Conservation (phyloP, 345 rosid genomes). For the Ceriops tagal region DNA sequence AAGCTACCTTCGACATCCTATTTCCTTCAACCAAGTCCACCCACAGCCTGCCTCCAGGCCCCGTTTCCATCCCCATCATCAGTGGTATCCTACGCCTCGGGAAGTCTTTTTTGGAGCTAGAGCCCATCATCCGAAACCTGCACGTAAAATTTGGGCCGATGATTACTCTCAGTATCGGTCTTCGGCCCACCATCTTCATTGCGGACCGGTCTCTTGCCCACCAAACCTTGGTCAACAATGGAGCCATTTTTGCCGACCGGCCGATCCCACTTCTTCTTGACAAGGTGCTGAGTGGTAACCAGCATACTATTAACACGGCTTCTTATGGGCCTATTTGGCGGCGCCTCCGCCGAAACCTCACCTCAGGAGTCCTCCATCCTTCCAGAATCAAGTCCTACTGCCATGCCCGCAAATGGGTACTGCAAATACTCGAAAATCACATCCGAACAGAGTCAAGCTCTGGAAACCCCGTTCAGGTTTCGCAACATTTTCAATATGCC, state of each 20-base stretch:
- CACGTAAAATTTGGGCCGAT: conserved; percentile 11
- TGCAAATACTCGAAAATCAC: neutral
- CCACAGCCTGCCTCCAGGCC: conserved; percentile 17
- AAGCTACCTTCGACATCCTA: neutral
- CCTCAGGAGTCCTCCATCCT: conserved; percentile 23
- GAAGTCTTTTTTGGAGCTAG: neutral
- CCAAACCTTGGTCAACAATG: conserved; percentile 20
- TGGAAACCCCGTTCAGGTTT: conserved; percentile 11
- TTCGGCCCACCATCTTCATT: conserved; percentile 11
- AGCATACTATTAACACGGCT: neutral
- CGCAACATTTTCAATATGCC: conserved; percentile 7
- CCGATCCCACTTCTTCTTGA: neutral
- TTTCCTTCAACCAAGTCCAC: neutral
- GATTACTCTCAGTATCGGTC: conserved; percentile 13
- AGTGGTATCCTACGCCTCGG: conserved; percentile 7
- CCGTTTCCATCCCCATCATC: conserved; percentile 11
- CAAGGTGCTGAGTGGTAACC: neutral
- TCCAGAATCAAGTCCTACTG: conserved; percentile 12
- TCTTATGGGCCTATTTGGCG: conserved; percentile 24
- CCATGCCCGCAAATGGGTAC: conserved; percentile 16
- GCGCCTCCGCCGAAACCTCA: conserved; percentile 24
- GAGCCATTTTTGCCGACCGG: conserved; percentile 14
- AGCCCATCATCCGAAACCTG: neutral
- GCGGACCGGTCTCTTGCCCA: conserved; percentile 22
- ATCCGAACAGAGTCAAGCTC: conserved; percentile 2